Base-by-base conservation (phyloP, 2,329 filamentous ascomycete species). In the Coleophoma cylindrospora region DNA sequence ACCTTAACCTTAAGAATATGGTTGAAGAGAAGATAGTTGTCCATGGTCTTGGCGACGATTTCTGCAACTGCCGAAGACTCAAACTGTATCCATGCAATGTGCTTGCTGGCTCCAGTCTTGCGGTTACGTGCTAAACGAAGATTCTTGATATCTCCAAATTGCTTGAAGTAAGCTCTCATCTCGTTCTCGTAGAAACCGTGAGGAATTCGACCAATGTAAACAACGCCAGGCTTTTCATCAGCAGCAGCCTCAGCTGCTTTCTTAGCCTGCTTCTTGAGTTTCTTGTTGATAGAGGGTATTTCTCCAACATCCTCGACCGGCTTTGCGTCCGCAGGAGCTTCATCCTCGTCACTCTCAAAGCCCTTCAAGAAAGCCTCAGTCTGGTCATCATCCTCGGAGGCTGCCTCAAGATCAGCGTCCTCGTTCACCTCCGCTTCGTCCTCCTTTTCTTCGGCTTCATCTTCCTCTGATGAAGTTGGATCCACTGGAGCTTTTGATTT, bases 111-210 rank as follows among this genome's bases (percentile, higher is more conserved):
- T 50, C 94, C 94, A 1, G 91, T 97, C 68, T 87, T 87, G 70
- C 88, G 90, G 77, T 96, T 97, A 62, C 94, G 86, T 27, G 91
- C 94, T 41, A 99, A 78, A 55, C 92, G 85, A 50, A 96, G 77
- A 40, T 62, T 83, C 47, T 76, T 81, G 61, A 99, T 90, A 13
- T 81, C 75, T 59, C 94, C 94, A 60, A 99, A 99, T 69, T 99
- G 94, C 49, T 84, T 81, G 66, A 97, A 95, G 76, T 97, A 99
- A 57, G 85, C 83, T 61, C 83, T 84, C 87, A 99, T 95, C 72
- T 97, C 87, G 63, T 91, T 82, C 73, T 99, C 94, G 77, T 92
- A 97, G 81, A 99, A 99, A 72, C 94, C 89, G 71, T 94, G 89
- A 37, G 91, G 91, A 53, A 96, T 86, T 57, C 91, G 89, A 66